phyloP scores from a whole-genome alignment of 225 moss, liverwort and hornwort species.

The Takakia lepidozioides region DNA sequence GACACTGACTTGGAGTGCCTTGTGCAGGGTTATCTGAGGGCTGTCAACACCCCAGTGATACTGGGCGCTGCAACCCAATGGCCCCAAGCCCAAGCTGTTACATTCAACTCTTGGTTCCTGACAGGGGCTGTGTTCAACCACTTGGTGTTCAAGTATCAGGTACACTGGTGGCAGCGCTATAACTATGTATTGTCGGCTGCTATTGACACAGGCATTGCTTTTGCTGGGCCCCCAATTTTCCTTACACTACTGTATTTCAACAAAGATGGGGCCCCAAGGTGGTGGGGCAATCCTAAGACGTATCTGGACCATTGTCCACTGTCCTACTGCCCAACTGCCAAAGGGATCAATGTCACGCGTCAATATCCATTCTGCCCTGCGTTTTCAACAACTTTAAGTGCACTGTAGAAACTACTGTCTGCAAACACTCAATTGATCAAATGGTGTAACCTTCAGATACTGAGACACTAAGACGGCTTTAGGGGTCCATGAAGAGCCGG shows the following conservation, averaged over 20 bases:
- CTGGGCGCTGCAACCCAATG: constrained; percentile 61
- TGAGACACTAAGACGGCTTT: too few species aligned
- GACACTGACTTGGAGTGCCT: neutral
- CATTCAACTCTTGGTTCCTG: constrained; percentile 66
- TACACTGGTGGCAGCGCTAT: constrained; percentile 30
- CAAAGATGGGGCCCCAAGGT: constrained; percentile 13
- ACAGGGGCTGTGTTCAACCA: constrained; percentile 59
- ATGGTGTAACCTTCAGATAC: too few species aligned
- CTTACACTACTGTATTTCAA: constrained; percentile 19
- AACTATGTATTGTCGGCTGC: constrained; percentile 26
- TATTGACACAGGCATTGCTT: constrained; percentile 24
- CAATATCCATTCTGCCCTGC: constrained; percentile 26
- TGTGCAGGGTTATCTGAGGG: constrained; percentile 33
- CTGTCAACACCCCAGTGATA: constrained; percentile 52
- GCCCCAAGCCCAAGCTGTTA: constrained; percentile 70
- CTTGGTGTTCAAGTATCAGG: constrained; percentile 36
- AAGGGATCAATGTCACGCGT: constrained; percentile 24
- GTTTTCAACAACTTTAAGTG: too few species aligned
- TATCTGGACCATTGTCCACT: constrained; percentile 25
- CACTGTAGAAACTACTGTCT: too few species aligned
- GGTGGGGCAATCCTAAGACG: constrained; percentile 28
- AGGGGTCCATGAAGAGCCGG: too few species aligned
- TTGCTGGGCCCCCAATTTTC: constrained; percentile 26
- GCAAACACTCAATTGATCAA: too few species aligned
- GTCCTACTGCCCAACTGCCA: constrained; percentile 26